These are phyloP conservation scores for Blepharisma japonicum DNA, from an alignment of 73 alveolate species.

Conservation along the genomic window DNA sequence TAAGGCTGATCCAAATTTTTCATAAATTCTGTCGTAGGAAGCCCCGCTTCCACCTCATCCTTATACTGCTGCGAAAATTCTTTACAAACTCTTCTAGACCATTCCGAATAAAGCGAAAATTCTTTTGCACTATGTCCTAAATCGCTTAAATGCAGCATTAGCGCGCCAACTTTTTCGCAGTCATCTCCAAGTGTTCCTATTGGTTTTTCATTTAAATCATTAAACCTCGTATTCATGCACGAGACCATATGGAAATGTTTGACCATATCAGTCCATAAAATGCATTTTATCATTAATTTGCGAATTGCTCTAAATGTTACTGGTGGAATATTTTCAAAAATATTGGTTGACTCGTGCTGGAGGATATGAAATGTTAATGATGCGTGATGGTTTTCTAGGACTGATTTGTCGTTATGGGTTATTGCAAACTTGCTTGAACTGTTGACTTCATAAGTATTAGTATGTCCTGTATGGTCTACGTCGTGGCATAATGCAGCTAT, in stretches of 20 bases:
- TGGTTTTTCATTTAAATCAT: neutral
- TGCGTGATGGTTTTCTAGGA: conserved; percentile 82
- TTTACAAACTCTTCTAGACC: conserved; percentile 3
- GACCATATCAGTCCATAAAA: conserved; percentile 88
- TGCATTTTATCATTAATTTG: conserved; percentile 70
- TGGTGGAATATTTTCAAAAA: conserved; percentile 40
- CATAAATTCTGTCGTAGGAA: conserved; percentile 17
- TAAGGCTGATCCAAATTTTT: conserved; percentile 31
- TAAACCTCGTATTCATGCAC: conserved; percentile 25
- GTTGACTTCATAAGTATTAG: conserved; percentile 63
- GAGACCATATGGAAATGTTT: conserved; percentile 54
- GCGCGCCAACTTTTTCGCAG: conserved; percentile 10
- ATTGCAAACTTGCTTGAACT: conserved; percentile 60
- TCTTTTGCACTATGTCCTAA: neutral
- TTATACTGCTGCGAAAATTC: conserved; percentile 19
- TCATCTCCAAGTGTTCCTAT: conserved; percentile 31
- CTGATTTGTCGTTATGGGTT: conserved; percentile 74
- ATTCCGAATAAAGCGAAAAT: neutral
- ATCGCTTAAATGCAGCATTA: conserved; percentile 4
- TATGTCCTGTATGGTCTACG: conserved; percentile 79
- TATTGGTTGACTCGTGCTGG: conserved; percentile 44
- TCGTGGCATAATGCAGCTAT: conserved; percentile 67
- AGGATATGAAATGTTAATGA: conserved; percentile 65
- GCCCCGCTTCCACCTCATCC: neutral
- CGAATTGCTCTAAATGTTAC: conserved; percentile 54